Percentiles rank a stretch among this genome's conserved stretches.
Conservation (phyloP, 768 basidiomycete genomes). For the Suillus clintonianus region DNA sequence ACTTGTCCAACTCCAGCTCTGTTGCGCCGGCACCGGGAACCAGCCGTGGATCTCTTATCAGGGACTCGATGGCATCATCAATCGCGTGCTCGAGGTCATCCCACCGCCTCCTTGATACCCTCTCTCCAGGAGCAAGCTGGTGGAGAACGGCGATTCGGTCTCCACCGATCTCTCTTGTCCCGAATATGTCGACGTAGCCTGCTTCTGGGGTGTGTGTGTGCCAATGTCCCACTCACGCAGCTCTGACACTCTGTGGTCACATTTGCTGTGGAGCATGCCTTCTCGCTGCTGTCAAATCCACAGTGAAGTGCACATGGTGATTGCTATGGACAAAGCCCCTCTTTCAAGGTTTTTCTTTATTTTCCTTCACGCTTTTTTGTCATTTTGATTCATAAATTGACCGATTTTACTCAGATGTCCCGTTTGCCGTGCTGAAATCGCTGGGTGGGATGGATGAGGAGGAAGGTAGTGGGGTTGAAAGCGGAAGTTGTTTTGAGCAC, state of each 20-base stretch:
- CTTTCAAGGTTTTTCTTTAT: conserved; percentile 42
- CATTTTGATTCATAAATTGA: background rate
- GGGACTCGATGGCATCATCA: too few relatives aligned
- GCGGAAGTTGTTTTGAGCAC: conserved; percentile 23
- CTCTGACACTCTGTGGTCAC: conserved; percentile 80
- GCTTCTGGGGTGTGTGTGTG: too few relatives aligned
- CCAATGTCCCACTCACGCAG: conserved; percentile 72
- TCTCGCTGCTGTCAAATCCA: conserved; percentile 69
- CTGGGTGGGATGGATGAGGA: conserved; percentile 71
- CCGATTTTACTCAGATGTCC: conserved; percentile 51
- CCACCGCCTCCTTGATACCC: too few relatives aligned
- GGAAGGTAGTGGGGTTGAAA: conserved; percentile 65
- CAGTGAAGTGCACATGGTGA: conserved; percentile 45
- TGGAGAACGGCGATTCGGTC: too few relatives aligned
- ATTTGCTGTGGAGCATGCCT: conserved; percentile 77
- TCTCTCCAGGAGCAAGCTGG: too few relatives aligned
- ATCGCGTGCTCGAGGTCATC: too few relatives aligned
- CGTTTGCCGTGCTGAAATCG: conserved; percentile 66
- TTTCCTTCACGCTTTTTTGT: background rate
- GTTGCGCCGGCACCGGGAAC: conserved; percentile 94
- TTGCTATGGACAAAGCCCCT: conserved; percentile 31
- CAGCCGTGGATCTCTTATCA: conserved; percentile 78
- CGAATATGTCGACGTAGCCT: too few relatives aligned
- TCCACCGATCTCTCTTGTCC: too few relatives aligned
- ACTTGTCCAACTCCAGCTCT: conserved; percentile 88